Percentiles rank a stretch among this genome's conserved stretches.
phyloP scores from a whole-genome alignment of 768 basidiomycete genomes.

The Pleurotus sapidus region DNA sequence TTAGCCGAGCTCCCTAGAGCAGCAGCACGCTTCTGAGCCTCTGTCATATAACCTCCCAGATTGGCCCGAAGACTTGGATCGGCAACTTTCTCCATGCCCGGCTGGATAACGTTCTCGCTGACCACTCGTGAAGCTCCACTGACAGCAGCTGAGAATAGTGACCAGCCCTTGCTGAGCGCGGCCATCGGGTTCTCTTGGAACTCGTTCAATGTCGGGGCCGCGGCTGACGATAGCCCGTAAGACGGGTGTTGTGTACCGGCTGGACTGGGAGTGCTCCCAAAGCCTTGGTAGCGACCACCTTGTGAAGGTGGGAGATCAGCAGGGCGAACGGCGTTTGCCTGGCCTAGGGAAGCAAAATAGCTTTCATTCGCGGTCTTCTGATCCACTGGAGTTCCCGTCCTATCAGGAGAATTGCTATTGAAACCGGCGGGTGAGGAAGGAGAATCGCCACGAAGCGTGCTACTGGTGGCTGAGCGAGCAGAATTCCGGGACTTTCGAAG shows the following conservation, averaged over 20 bases:
- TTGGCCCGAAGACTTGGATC: conserved; percentile 80
- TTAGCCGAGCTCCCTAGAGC: conserved; percentile 64
- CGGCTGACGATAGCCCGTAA: conserved; percentile 70
- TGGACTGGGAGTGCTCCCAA: conserved; percentile 78
- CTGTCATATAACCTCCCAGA: conserved; percentile 68
- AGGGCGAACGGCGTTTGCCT: conserved; percentile 74
- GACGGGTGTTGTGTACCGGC: conserved; percentile 58
- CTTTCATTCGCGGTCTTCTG: conserved; percentile 82
- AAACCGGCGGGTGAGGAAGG: conserved; percentile 51
- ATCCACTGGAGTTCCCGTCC: conserved; percentile 29
- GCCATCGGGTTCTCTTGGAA: conserved; percentile 84
- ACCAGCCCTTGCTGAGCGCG: conserved; percentile 94
- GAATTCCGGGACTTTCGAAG: conserved; percentile 86
- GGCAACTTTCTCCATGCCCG: conserved; percentile 74
- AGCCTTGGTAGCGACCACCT: conserved; percentile 91
- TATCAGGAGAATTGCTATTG: conserved; percentile 38
- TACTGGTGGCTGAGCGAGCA: conserved; percentile 45
- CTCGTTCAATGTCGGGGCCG: conserved; percentile 76
- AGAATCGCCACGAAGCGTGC: conserved; percentile 50
- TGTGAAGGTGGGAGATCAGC: conserved; percentile 86
- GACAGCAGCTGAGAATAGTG: conserved; percentile 86
- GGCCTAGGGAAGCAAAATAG: conserved; percentile 84
- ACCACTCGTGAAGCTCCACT: conserved; percentile 76
- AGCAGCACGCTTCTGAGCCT: conserved; percentile 64
- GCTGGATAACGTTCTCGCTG: conserved; percentile 86